Evolutionary conservation across 1,284 basidiomycete genomes (phyloP), one percentile per base, ranked within the genome.

Genomic region (Microbotryum intermedium): DNA sequence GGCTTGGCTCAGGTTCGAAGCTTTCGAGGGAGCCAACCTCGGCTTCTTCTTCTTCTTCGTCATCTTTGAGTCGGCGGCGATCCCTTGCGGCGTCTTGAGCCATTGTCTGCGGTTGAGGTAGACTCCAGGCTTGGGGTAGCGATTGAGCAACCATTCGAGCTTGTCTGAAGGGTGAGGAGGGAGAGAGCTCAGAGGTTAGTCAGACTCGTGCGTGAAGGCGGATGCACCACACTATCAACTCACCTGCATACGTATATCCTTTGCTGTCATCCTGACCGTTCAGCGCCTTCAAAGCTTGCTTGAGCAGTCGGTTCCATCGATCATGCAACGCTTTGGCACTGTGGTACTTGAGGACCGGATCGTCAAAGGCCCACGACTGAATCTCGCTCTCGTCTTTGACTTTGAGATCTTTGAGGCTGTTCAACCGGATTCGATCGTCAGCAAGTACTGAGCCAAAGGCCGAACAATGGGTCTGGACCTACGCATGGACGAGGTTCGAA

Each of bases 401-500:
- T 26, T 56, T 18, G 25, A 67, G 54, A 6, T 50, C 50, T 23
- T 56, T 54, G 42, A 67, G 53, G n/a, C 65, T 69, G 58, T 34
- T 10, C 23, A 28, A 6, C 13, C 6, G 6, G 29, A 43, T 8
- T 13, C 34, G 52, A 26, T 11, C 29, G 28, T 28, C 13, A 16
- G 25, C 16, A 44, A 6, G 7, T 3, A 21, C 25, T 39, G n/a
- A 8, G 47, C 5, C 6, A 58, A 46, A 1, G 11, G 3, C n/a
- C n/a, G n/a, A n/a, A n/a, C n/a, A n/a, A 9, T 1, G n/a, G 23
- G 34, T 10, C 11, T 21, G 8, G 25, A 34, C 83, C 52, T 62
- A 88, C 87, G 87, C 88, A 66, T 88, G 85, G 50, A 90, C 82
- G 11, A 90, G 80, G 61, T 86, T 85, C 61, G 82, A 86, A 3